A percentile compares a stretch with the other conserved stretches of the same genome.
phyloP scores from a whole-genome alignment of 805 yeast species.

The Kodamaea nitidulidarum region DNA sequence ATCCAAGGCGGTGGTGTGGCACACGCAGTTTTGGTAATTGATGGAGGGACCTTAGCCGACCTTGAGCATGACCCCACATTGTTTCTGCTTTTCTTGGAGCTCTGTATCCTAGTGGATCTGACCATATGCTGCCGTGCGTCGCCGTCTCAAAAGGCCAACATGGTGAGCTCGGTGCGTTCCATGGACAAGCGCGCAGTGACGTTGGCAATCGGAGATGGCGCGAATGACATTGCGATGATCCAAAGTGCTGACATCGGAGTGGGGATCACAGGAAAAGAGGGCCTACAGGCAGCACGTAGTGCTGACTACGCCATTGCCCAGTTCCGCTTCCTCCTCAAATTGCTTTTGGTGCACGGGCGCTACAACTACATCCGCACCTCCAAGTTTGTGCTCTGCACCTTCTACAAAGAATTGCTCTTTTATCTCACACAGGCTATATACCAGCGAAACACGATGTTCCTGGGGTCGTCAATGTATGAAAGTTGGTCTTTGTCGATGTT shows the following conservation, averaged over 20 bases:
- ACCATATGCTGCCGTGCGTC: slow-evolving; percentile 95
- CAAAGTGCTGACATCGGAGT: slow-evolving; percentile 97
- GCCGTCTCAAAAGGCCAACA: slow-evolving; percentile 90
- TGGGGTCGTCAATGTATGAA: slow-evolving; percentile 91
- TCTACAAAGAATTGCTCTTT: slow-evolving; percentile 88
- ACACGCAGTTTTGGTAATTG: slow-evolving; percentile 91
- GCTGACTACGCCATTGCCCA: slow-evolving; percentile 96
- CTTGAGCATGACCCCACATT: slow-evolving; percentile 72
- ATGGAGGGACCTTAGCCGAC: slow-evolving; percentile 78
- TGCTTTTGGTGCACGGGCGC: slow-evolving; percentile 89
- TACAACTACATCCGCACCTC: slow-evolving; percentile 91
- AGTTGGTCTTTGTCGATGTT: slow-evolving; percentile 97
- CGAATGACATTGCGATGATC: slow-evolving; percentile 98
- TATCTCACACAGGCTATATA: slow-evolving; percentile 84
- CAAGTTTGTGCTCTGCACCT: slow-evolving; percentile 88
- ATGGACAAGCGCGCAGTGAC: slow-evolving; percentile 70
- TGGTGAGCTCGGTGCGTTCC: slow-evolving; percentile 80
- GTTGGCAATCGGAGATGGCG: slow-evolving; percentile 97
- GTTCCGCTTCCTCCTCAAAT: slow-evolving; percentile 76
- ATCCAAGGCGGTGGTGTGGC: slow-evolving; percentile 74
- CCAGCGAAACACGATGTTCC: slow-evolving; percentile 81
- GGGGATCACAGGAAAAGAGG: slow-evolving; percentile 97
- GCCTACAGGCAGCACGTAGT: slow-evolving; percentile 92
- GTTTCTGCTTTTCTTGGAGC: slow-evolving; percentile 72
- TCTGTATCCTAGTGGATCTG: slow-evolving; percentile 84